phyloP scores from a whole-genome alignment of 2,329 filamentous ascomycete genomes.

The Cercospora berteroae region DNA sequence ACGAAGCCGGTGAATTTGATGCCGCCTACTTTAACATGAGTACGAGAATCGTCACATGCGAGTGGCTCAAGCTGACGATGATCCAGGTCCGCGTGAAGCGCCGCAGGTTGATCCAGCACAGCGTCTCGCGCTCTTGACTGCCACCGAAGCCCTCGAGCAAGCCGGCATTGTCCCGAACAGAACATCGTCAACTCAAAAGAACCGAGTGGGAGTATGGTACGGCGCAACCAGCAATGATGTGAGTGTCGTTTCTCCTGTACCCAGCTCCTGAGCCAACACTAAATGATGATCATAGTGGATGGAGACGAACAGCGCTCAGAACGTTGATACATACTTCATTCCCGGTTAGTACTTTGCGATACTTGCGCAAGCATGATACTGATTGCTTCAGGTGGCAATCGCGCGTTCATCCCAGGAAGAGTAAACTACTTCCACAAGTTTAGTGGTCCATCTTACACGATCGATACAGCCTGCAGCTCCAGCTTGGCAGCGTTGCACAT shows the following conservation, averaged over 20 bases:
- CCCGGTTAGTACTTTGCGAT: conserved; percentile 5
- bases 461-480: conserved; percentile 33
- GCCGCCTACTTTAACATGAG: conserved; percentile 42
- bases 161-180: conserved; percentile 31
- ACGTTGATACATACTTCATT: conserved; percentile 28
- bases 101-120: conserved; percentile 26
- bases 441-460: conserved; percentile 24
- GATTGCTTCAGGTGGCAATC: conserved; percentile 1
- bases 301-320: conserved; percentile 26
- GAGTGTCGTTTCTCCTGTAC: neutral
- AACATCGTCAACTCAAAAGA: conserved; percentile 31
- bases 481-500: conserved; percentile 25
- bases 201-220: conserved; percentile 37
- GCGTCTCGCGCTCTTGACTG: conserved; percentile 31
- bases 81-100: conserved; percentile 27
- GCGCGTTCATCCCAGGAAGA: conserved; percentile 21
- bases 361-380: neutral
- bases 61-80: neutral
- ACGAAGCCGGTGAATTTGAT: conserved; percentile 42
- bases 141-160: conserved; percentile 31
- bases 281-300: conserved; percentile 15
- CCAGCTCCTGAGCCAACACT: neutral
- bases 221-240: conserved; percentile 37
- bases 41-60: conserved; percentile 10
- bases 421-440: conserved; percentile 33